Evolutionary conservation across 1,284 basidiomycete genomes (phyloP), one percentile per base, ranked within the genome.

Genomic region (Cystobasidium slooffiae): DNA sequence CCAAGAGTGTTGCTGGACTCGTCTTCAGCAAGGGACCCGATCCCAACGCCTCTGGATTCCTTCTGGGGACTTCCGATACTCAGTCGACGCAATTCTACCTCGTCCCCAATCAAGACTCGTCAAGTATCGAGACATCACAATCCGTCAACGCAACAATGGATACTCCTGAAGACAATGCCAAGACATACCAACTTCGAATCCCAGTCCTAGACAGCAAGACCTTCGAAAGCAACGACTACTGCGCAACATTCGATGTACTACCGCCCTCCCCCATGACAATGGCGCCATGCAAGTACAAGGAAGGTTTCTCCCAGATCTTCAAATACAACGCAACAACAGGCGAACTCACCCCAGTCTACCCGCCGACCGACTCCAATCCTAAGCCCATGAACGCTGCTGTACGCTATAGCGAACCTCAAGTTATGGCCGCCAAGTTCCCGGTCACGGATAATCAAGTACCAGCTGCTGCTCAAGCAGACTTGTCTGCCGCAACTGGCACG

Each of bases 61-160:
- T 76, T n/a, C 74, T 80, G n/a, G 76, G 76, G 56, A 78, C 76
- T 22, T 80, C 78, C 41, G 75, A 75, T 10, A 61, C 72, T 18
- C 78, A 79, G 55, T 78, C 78, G 7, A 79, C 76, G 20, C 77
- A 80, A 75, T 78, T 79, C 68, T 78, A 78, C 74, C 72, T 80
- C 58, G 68, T 61, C n/a, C 56, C 64, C 20, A 52, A 22, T 22
- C 22, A 51, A 10, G 53, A 20, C 14, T n/a, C 8, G 2, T 56
- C 64, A 5, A 37, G 46, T 7, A 24, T 31, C 39, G 52, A 47
- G 14, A 49, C 64, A 37, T 37, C 68, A 18, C 39, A 43, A 3
- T 39, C 47, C 14, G 49, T 44, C 12, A 47, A 55, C 59, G 55
- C 53, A 18, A 39, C 66, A 6, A 31, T 18, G 7, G 52, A 53